Percentiles rank a stretch among this genome's conserved stretches.
phyloP scores from a whole-genome alignment of 345 rosid species.

The Moricandia arvensis region DNA sequence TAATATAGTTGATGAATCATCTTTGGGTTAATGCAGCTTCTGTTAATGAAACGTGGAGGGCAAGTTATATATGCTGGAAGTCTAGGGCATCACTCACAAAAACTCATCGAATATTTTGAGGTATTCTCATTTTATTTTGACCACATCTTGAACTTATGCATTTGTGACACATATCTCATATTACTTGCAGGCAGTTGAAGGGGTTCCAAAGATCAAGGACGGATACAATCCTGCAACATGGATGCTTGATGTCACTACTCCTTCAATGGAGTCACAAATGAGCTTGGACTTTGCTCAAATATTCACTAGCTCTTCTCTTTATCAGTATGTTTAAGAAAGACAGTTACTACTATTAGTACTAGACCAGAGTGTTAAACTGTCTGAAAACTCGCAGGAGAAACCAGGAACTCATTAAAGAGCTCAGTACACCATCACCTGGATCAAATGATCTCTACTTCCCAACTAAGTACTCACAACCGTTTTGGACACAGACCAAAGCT shows the following conservation, averaged over 20 bases:
- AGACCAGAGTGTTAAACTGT: not conserved
- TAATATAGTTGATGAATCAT: not conserved
- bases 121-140: slow-evolving; percentile 28
- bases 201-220: slow-evolving; percentile 64
- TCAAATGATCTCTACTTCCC: slow-evolving; percentile 64
- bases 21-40: slow-evolving; percentile 47
- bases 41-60: slow-evolving; percentile 92
- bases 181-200: slow-evolving; percentile 60
- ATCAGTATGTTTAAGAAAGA: slow-evolving; percentile 46
- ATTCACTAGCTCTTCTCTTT: slow-evolving; percentile 59
- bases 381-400: slow-evolving; percentile 55
- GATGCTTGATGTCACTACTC: slow-evolving; percentile 82
- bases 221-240: slow-evolving; percentile 92
- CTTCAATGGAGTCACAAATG: slow-evolving; percentile 65
- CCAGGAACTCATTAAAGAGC: slow-evolving; percentile 59
- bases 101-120: slow-evolving; percentile 85
- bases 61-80: slow-evolving; percentile 85
- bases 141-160: not conserved
- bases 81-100: slow-evolving; percentile 69
- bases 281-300: slow-evolving; percentile 65
- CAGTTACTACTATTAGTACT: not conserved
- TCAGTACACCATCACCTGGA: slow-evolving; percentile 58
- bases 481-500: slow-evolving; percentile 56
- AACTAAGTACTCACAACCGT: slow-evolving; percentile 63
- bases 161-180: not conserved